Conservation (phyloP, 2,329 filamentous ascomycete genomes). For the Botrytis sinoallii region DNA sequence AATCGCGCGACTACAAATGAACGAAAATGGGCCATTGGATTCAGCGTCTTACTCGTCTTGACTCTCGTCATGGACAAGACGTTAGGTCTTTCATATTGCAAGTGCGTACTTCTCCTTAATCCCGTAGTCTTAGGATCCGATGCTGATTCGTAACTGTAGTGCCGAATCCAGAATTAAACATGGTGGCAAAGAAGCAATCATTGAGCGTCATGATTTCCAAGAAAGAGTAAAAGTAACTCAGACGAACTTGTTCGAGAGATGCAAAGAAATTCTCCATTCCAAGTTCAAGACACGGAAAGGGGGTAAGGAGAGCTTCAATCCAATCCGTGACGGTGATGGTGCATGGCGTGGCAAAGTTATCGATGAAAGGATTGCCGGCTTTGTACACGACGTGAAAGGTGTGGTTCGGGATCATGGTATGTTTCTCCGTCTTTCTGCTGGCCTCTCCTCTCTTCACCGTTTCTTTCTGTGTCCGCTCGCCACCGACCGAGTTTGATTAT, state of each 20-base stretch:
- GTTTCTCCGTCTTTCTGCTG: slow-evolving; percentile 15
- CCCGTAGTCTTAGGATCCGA: slow-evolving; percentile 27
- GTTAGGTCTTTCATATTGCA: slow-evolving; percentile 24
- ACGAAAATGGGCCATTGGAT: slow-evolving; percentile 35
- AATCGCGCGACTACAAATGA: slow-evolving; percentile 31
- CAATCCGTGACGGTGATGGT: slow-evolving; percentile 35
- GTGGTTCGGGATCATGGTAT: slow-evolving; percentile 33
- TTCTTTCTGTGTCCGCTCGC: not conserved
- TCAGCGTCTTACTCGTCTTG: slow-evolving; percentile 34
- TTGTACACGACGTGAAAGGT: slow-evolving; percentile 31
- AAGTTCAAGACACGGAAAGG: slow-evolving; percentile 38
- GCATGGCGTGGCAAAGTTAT: slow-evolving; percentile 31
- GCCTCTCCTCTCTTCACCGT: not conserved
- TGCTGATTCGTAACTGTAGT: slow-evolving; percentile 30
- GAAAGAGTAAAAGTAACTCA: slow-evolving; percentile 32
- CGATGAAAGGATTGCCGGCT: slow-evolving; percentile 24
- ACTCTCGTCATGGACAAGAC: slow-evolving; percentile 36
- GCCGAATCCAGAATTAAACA: slow-evolving; percentile 27
- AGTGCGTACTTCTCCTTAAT: slow-evolving; percentile 9
- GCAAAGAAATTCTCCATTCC: slow-evolving; percentile 38
- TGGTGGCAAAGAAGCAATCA: slow-evolving; percentile 24
- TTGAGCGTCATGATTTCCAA: slow-evolving; percentile 28
- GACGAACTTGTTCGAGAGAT: slow-evolving; percentile 35
- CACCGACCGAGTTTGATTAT: not conserved
- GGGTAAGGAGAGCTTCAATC: slow-evolving; percentile 37